Base-by-base conservation (phyloP, 78 protist genomes). In the Polysphondylium violaceum region DNA sequence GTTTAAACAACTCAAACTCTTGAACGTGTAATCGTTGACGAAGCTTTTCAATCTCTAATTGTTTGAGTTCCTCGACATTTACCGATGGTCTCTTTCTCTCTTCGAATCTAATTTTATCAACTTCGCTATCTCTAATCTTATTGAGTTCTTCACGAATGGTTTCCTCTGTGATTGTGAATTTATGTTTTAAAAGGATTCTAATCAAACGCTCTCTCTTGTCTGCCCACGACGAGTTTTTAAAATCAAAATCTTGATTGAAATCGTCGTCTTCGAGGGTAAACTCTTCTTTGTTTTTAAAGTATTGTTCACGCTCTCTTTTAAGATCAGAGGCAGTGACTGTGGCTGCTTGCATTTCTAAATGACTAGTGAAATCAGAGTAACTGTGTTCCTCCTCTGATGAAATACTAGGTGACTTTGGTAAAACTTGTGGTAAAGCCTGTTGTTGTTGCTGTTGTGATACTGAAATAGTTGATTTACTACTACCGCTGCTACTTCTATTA, bases 251-350 rank as follows among this genome's bases (percentile, higher is more conserved):
- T 23, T 35, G 33, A 21, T 59, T 38, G 51, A 56, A 23, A 8
- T 11, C 2, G 9, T 67, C 77, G 14, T 76, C 59, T 17, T 83
- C 79, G 31, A 83, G 33, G 21, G 77, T 69, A n/a, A 83, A 83
- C 53, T 67, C 79, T 44, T 83, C 58, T 21, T 51, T 67, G 41
- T 64, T 64, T 16, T 56, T 60, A 59, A 68, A 83, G n/a, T 55
- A 71, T 59, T 83, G 73, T 44, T 67, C 78, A 41, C 91, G 77
- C 19, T 83, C 91, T n/a, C 67, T 51, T 35, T 69, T 83, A 19
- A 83, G 31, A 44, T 83, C 91, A 0, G 74, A 53, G 14, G 77
- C 79, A 25, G 91, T 83, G 25, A 83, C 47, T 11, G 91, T 83
- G 35, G 91, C 91, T 16, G 91, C 79, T 33, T 69, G 63, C 36